phyloP scores from a whole-genome alignment of 2,329 filamentous ascomycete species.

The Hypomyces perniciosus region DNA sequence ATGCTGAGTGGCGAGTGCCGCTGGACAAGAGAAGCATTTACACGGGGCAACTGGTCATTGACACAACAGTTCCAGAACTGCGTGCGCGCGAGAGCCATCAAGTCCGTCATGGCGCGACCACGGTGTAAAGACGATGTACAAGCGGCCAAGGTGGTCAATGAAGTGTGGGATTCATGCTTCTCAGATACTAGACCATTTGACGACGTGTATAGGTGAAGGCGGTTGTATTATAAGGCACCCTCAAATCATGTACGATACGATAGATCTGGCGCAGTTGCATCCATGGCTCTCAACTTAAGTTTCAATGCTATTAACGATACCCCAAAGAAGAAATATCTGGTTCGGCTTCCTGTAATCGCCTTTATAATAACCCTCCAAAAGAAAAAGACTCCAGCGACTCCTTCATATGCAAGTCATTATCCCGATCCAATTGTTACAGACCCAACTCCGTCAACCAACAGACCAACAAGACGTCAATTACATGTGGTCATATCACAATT shows the following conservation, averaged over 20 bases:
- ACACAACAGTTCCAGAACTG: constrained; percentile 93
- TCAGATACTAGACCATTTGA: constrained; percentile 91
- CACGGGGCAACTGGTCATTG: constrained; percentile 76
- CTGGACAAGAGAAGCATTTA: constrained; percentile 81
- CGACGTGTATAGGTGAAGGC: constrained; percentile 74
- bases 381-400: constrained; percentile 10
- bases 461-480: constrained; percentile 10
- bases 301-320: constrained; percentile 14
- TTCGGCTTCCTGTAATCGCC: neutral
- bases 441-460: constrained; percentile 6
- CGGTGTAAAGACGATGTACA: constrained; percentile 80
- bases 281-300: constrained; percentile 12
- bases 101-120: constrained; percentile 73
- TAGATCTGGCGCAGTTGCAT: constrained; percentile 13
- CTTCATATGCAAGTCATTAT: constrained; percentile 22
- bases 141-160: constrained; percentile 81
- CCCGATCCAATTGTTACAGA: constrained; percentile 3
- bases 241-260: constrained; percentile 20
- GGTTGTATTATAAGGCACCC: constrained; percentile 7
- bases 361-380: neutral
- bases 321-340: constrained; percentile 9
- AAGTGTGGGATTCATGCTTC: constrained; percentile 99
- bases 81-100: constrained; percentile 72
- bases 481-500: constrained; percentile 17
- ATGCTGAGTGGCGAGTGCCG: constrained; percentile 92